Base-by-base conservation (phyloP, 2,329 filamentous ascomycete species). In the Diaporthe citrichinensis region DNA sequence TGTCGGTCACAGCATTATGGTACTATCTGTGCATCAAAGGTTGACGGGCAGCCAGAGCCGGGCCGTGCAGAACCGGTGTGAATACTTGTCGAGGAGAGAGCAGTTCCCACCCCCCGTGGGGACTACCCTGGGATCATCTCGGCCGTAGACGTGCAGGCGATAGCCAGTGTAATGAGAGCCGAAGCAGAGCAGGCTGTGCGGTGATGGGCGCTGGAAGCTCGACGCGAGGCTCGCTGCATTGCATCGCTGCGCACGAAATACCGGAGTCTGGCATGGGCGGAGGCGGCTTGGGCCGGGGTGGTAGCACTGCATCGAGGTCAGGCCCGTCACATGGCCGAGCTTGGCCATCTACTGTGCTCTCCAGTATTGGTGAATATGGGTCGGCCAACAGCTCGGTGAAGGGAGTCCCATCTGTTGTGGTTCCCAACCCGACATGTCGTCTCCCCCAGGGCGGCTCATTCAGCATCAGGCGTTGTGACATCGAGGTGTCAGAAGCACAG, bases 271-370 rank as follows among this genome's bases (percentile, higher is more conserved):
- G 25, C 36, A 71, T 34, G 34, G 36, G 34, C 31, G 67, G 15
- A 53, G 65, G 65, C 46, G 36, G 49, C 67, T 31, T 46, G 49
- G 25, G n/a, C 51, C 49, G 51, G 36, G 36, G 25, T 49, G 71
- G 71, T 62, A 31, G 20, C 31, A 72, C 69, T 3, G 44, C 71
- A 44, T 62, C 55, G 71, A 72, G 53, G 41, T 25, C 31, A 72
- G 44, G 44, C 46, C 46, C 62, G 44, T 72, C 71, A 72, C 57
- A 62, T 72, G 71, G 71, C 57, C 71, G 36, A 31, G 12, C 55
- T 49, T 28, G 69, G 25, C 57, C n/a, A 31, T 59, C 36, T 53
- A 36, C 46, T 25, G n/a, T 41, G n/a, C 58, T 62, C 36, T 28
- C n/a, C n/a, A 44, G 28, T 28, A 20, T 62, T 41, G 28, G 28